phyloP scores from a whole-genome alignment of 2,329 filamentous ascomycete species.

The Apiospora saccharicola region DNA sequence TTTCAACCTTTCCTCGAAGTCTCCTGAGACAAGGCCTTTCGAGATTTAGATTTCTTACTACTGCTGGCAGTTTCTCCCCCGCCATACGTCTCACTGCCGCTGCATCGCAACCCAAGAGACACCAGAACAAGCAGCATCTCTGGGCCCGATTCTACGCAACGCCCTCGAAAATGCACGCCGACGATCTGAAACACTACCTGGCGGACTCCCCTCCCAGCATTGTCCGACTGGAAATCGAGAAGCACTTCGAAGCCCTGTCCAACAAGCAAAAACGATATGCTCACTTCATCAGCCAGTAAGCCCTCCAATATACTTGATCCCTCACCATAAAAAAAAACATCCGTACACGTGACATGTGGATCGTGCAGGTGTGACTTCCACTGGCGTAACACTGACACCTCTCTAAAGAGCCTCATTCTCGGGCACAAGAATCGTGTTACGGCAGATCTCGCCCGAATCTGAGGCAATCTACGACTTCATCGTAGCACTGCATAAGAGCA shows the following conservation, averaged over 20 bases:
- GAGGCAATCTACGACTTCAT: slow-evolving; percentile 85
- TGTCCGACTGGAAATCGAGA: slow-evolving; percentile 87
- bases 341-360: slow-evolving; percentile 3
- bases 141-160: slow-evolving; percentile 20
- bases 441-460: slow-evolving; percentile 83
- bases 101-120: slow-evolving; percentile 4
- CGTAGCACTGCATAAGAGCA: slow-evolving; percentile 71
- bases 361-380: not conserved
- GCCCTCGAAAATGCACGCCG: slow-evolving; percentile 59
- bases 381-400: slow-evolving; percentile 1
- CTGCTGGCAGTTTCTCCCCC: slow-evolving; percentile 14
- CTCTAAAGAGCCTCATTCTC: not conserved
- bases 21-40: slow-evolving; percentile 14
- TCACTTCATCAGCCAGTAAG: slow-evolving; percentile 83
- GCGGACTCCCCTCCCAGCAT: slow-evolving; percentile 91
- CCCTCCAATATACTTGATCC: not conserved
- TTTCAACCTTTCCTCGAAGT: slow-evolving; percentile 16
- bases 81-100: slow-evolving; percentile 8
- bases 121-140: slow-evolving; percentile 12
- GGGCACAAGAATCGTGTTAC: slow-evolving; percentile 66
- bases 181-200: slow-evolving; percentile 78
- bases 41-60: slow-evolving; percentile 20
- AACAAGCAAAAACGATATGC: slow-evolving; percentile 88
- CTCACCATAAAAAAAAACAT: not conserved
- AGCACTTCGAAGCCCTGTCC: slow-evolving; percentile 83